Conservation (phyloP, 177 flowering plant genomes). For the Vitis hybrid region DNA sequence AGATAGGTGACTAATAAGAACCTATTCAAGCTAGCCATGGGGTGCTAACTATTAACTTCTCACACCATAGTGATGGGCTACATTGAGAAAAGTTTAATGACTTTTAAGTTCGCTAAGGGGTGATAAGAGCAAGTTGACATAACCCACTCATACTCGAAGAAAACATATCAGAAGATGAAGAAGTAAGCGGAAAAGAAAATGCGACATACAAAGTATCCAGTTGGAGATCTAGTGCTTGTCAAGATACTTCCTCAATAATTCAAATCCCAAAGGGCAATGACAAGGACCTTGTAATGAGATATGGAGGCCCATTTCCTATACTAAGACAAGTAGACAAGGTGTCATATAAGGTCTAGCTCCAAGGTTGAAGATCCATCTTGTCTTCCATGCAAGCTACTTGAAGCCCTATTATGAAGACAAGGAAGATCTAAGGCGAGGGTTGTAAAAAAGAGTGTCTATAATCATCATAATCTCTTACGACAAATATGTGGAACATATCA, state of each 20-base stretch:
- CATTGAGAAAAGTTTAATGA: too few relatives aligned
- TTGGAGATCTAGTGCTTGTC: background rate
- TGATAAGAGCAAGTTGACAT: accelerated
- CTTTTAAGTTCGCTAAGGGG: too few relatives aligned
- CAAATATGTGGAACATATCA: background rate
- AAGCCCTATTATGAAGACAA: background rate
- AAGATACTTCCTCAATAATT: slow-evolving; percentile 1
- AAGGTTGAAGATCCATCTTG: background rate
- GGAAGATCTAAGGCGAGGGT: background rate
- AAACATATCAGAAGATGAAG: too few relatives aligned
- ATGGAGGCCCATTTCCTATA: background rate
- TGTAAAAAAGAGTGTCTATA: background rate
- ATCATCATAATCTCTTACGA: background rate
- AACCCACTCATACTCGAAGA: too few relatives aligned
- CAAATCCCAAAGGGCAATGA: background rate
- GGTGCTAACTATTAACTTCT: too few relatives aligned
- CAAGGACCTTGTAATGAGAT: background rate
- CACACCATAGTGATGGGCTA: too few relatives aligned
- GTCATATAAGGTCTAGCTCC: background rate
- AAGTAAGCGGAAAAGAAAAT: too few relatives aligned
- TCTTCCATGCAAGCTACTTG: too few relatives aligned
- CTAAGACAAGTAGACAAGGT: background rate
- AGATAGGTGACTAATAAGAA: too few relatives aligned
- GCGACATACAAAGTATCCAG: too few relatives aligned
- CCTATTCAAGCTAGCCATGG: too few relatives aligned